phyloP scores from a whole-genome alignment of 345 rosid species.

The Acer campestre region DNA sequence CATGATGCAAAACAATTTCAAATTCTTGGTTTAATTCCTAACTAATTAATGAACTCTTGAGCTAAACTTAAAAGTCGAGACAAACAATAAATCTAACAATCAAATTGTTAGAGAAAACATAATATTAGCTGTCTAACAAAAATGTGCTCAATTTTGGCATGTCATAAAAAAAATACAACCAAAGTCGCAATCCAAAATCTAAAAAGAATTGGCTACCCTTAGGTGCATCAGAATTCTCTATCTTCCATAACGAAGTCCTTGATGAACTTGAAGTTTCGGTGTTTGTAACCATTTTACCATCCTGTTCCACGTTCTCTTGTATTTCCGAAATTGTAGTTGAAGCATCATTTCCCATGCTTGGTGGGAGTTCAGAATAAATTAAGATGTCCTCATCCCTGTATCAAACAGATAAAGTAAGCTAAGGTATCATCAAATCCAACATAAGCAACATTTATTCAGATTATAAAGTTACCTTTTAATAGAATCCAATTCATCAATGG shows the following conservation, averaged over 20 bases:
- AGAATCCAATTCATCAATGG: constrained; percentile 35
- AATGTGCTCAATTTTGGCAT: constrained; percentile 7
- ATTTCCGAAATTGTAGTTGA: constrained; percentile 29
- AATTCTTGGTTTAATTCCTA: background rate
- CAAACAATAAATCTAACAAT: background rate
- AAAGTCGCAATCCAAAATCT: constrained; percentile 9
- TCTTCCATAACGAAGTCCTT: constrained; percentile 50
- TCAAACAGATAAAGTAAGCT: constrained; percentile 27
- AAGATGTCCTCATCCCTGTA: constrained; percentile 52
- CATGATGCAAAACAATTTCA: background rate
- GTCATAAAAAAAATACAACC: constrained; percentile 9
- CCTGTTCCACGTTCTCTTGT: constrained; percentile 37
- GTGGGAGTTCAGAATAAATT: constrained; percentile 37
- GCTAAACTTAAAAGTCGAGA: constrained; percentile 1
- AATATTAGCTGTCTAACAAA: background rate
- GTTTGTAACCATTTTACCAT: constrained; percentile 31
- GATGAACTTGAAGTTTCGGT: constrained; percentile 40
- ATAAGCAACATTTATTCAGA: constrained; percentile 8
- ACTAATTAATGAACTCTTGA: background rate
- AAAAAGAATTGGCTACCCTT: constrained; percentile 55
- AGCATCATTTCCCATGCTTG: constrained; percentile 43
- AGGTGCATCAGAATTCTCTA: constrained; percentile 68
- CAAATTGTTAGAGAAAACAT: constrained; percentile 3
- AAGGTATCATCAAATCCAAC: constrained; percentile 22
- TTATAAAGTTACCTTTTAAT: constrained; percentile 50